Evolutionary conservation across 2,329 filamentous ascomycete genomes (phyloP).

Genomic region (Stemphylium beticola): DNA sequence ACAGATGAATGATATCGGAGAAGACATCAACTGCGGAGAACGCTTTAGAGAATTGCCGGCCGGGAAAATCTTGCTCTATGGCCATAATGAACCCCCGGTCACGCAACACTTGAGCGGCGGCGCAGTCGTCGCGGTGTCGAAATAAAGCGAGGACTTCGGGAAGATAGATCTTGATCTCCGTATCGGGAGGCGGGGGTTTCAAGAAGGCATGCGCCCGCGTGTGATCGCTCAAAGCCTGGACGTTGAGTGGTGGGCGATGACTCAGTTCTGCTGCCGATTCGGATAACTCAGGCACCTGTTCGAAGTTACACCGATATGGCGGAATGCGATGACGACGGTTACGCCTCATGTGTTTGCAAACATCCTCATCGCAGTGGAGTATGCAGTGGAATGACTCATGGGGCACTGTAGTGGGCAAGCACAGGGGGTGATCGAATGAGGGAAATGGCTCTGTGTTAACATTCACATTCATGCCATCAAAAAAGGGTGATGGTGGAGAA

Average conservation of each 20-base stretch:
- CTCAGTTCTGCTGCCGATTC: not conserved
- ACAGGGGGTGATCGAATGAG: not conserved
- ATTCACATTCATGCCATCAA: conserved; percentile 3
- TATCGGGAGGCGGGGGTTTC: too few relatives aligned
- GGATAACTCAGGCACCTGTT: too few relatives aligned
- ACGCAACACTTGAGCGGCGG: too few relatives aligned
- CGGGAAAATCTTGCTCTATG: too few relatives aligned
- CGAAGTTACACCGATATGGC: not conserved
- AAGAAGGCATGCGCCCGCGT: not conserved
- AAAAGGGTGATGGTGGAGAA: conserved; percentile 9
- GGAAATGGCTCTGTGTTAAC: conserved; percentile 12
- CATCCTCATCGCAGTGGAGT: not conserved
- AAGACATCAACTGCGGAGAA: not conserved
- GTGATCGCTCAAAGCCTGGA: not conserved
- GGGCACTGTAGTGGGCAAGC: not conserved
- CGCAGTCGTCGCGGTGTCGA: not conserved
- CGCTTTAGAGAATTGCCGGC: too few relatives aligned
- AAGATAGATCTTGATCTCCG: not conserved
- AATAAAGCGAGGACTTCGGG: not conserved
- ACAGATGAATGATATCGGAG: conserved; percentile 3
- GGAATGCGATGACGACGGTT: too few relatives aligned
- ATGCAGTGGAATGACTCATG: not conserved
- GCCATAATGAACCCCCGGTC: too few relatives aligned
- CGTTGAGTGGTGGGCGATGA: not conserved
- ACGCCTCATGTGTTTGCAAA: not conserved